Evolutionary conservation across 2,329 filamentous ascomycete genomes (phyloP), one percentile per base, ranked within the genome.

Genomic region (Aureobasidium zeae): DNA sequence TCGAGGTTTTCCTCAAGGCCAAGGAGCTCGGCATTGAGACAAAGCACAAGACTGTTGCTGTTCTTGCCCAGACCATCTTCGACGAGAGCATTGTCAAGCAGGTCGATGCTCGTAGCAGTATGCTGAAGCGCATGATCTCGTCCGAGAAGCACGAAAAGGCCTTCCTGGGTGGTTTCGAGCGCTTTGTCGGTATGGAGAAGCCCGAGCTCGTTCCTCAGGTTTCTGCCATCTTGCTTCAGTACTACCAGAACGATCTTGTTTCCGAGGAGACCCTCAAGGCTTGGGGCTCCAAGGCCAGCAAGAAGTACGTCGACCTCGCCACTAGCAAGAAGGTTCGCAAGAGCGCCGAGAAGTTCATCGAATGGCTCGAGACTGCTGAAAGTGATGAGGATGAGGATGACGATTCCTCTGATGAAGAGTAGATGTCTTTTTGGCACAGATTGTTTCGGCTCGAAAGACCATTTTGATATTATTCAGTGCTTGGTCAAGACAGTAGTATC

Each of bases 111-210:
- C 88, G 89, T 53, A 82, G 84, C 52, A 71, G 73, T 55, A 83
- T 98, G 77, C 77, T 98, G 53, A 91, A 94, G 74, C 86, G 89
- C 70, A 56, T 56, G 81, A 77, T 91, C 56, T 88, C 79, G 36
- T 91, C 86, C 32, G 91, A 98, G 57, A 84, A 85, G 57, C 89
- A 96, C 62, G 81, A 96, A 70, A 95, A 91, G 74, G 86, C 91
- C 36, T 81, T 98, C 61, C 77, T 98, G 6, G 91, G 91, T 55
- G 91, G 91, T 51, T 88, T 87, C 30, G 91, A 98, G 71, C 88
- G 89, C 53, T 87, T 96, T 55, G 75, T 96, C 49, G 81, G 81
- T 62, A 84, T 83, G 60, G 81, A 89, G 39, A 79, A 86, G 62
- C 80, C 88, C 1, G 81, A 89, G 33, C 75, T 95, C 57, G 77